phyloP scores from a whole-genome alignment of 2,329 filamentous ascomycete species.

The Lachnellula hyalina region DNA sequence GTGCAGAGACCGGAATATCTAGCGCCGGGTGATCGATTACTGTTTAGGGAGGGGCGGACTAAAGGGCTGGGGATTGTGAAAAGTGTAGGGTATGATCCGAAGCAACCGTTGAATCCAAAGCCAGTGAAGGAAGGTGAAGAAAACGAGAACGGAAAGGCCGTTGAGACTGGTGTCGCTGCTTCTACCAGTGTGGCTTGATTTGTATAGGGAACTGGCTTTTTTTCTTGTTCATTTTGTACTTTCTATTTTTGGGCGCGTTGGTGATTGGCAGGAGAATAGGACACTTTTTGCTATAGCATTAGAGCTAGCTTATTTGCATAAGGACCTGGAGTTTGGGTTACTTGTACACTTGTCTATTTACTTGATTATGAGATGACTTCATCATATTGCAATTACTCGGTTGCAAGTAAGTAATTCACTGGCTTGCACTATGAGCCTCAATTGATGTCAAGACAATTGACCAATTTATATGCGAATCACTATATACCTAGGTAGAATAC shows the following conservation, averaged over 20 bases:
- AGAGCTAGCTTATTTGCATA: background rate
- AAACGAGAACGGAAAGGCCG: slow-evolving; percentile 2
- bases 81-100: slow-evolving; percentile 76
- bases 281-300: background rate
- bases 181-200: background rate
- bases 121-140: slow-evolving; percentile 22
- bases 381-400: too few species aligned
- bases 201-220: background rate
- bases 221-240: background rate
- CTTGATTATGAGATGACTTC: too few species aligned
- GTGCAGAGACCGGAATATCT: slow-evolving; percentile 92
- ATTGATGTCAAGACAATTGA: too few species aligned
- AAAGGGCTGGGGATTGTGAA: slow-evolving; percentile 96
- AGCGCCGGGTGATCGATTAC: slow-evolving; percentile 76
- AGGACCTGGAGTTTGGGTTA: background rate
- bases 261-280: background rate
- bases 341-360: background rate
- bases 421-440: too few species aligned
- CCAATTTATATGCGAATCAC: too few species aligned
- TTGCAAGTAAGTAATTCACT: too few species aligned
- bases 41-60: slow-evolving; percentile 91
- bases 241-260: background rate
- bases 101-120: slow-evolving; percentile 41
- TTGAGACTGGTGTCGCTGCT: background rate
- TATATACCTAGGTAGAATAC: too few species aligned